These are phyloP conservation scores for Fusarium veterinarium DNA, from an alignment of 2,329 filamentous ascomycete species.

Conservation along the genomic window DNA sequence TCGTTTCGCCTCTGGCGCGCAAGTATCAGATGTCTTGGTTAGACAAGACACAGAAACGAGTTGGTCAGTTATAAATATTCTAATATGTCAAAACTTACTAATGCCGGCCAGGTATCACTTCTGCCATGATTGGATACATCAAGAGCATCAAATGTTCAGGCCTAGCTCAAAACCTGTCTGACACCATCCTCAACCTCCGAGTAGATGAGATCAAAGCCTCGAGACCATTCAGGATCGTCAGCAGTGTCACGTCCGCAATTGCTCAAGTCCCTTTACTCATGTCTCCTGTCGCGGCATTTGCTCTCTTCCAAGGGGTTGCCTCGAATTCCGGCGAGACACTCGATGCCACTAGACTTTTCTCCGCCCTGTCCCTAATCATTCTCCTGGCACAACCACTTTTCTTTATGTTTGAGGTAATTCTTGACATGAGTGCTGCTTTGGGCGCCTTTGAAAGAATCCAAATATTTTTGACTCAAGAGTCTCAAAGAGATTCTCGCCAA, in stretches of 20 bases:
- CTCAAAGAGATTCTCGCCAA: conserved; percentile 43
- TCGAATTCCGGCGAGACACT: conserved; percentile 45
- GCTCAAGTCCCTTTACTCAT: conserved; percentile 50
- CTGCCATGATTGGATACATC: conserved; percentile 53
- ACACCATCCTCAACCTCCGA: conserved; percentile 47
- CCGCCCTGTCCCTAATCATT: conserved; percentile 55
- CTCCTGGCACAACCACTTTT: conserved; percentile 54
- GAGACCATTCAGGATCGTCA: conserved; percentile 49
- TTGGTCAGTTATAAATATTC: conserved; percentile 34
- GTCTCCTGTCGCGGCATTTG: conserved; percentile 54
- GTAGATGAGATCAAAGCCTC: conserved; percentile 52
- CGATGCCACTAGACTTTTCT: conserved; percentile 53
- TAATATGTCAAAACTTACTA: background rate
- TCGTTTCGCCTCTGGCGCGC: conserved; percentile 43
- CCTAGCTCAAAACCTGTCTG: conserved; percentile 47
- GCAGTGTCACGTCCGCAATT: conserved; percentile 50
- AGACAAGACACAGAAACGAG: conserved; percentile 42
- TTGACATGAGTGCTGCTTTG: conserved; percentile 51
- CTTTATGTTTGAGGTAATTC: conserved; percentile 53
- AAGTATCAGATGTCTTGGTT: conserved; percentile 47
- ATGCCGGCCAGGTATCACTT: conserved; percentile 42
- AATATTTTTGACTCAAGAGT: conserved; percentile 47
- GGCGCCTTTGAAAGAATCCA: conserved; percentile 57
- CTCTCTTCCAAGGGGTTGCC: conserved; percentile 49
- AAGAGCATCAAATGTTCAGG: conserved; percentile 58